Conservation (phyloP, 495 filamentous ascomycete species). For the Apiosordaria backusii region DNA sequence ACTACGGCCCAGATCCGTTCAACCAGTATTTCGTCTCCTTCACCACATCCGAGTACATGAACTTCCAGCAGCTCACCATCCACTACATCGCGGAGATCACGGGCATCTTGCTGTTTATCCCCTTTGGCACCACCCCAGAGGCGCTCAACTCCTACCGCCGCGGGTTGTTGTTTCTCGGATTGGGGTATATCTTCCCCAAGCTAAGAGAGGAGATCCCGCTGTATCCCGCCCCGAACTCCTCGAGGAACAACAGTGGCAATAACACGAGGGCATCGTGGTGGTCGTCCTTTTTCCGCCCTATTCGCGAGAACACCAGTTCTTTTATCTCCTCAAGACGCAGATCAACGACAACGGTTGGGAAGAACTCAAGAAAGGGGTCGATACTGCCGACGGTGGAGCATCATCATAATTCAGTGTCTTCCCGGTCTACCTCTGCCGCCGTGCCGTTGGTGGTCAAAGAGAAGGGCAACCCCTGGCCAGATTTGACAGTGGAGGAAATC, state of each 20-base stretch:
- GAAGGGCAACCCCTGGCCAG: constrained; percentile 24
- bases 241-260: background rate
- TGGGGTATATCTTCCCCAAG: constrained; percentile 48
- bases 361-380: constrained; percentile 16
- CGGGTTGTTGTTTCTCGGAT: constrained; percentile 47
- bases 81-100: constrained; percentile 64
- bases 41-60: constrained; percentile 51
- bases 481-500: constrained; percentile 18
- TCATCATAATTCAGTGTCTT: constrained; percentile 2
- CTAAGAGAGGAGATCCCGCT: constrained; percentile 32
- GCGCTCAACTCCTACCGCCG: constrained; percentile 67
- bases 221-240: constrained; percentile 2
- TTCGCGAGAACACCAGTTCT: constrained; percentile 5
- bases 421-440: background rate
- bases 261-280: constrained; percentile 14
- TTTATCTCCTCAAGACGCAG: background rate
- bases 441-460: background rate
- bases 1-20: constrained; percentile 33
- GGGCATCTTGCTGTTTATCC: constrained; percentile 61
- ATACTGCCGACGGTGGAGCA: constrained; percentile 19
- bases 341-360: background rate
- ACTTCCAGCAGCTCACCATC: constrained; percentile 52
- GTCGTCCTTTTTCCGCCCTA: constrained; percentile 5
- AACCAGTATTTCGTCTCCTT: constrained; percentile 60
- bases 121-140: constrained; percentile 80